A percentile compares a stretch with the other conserved stretches of the same genome.
phyloP scores from a whole-genome alignment of 768 basidiomycete species.

The Boletus tylopilopsis region DNA sequence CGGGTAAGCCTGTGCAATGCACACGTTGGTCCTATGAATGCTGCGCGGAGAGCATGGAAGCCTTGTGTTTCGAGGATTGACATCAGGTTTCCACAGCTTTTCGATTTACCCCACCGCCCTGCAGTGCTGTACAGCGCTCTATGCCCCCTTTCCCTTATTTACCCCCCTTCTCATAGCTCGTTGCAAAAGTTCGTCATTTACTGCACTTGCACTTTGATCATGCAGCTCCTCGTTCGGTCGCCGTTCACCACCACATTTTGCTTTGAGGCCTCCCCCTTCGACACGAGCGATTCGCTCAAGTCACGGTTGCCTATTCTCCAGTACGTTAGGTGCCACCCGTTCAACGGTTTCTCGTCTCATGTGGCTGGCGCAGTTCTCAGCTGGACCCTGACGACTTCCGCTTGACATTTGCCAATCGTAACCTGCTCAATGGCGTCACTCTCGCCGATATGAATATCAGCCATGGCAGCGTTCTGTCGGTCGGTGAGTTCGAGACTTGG shows the following conservation, averaged over 20 bases:
- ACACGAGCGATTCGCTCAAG: neutral
- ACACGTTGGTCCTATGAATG: too few relatives aligned
- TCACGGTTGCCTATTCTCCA: neutral
- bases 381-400: neutral
- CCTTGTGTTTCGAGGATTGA: too few relatives aligned
- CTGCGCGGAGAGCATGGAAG: too few relatives aligned
- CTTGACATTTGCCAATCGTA: neutral
- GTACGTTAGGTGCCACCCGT: neutral
- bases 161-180: neutral
- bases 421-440: neutral
- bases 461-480: neutral
- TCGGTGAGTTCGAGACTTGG: neutral
- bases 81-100: too few relatives aligned
- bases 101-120: too few relatives aligned
- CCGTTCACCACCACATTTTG: neutral
- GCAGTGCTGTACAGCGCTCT: too few relatives aligned
- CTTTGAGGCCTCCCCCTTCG: neutral
- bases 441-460: neutral
- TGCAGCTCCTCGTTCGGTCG: neutral
- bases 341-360: neutral
- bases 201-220: neutral
- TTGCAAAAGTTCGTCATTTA: neutral
- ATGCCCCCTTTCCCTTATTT: too few relatives aligned
- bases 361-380: neutral
- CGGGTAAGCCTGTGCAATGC: neutral